Evolutionary conservation across 495 filamentous ascomycete species (phyloP).

Genomic region (Hypoxylon intermedium): DNA sequence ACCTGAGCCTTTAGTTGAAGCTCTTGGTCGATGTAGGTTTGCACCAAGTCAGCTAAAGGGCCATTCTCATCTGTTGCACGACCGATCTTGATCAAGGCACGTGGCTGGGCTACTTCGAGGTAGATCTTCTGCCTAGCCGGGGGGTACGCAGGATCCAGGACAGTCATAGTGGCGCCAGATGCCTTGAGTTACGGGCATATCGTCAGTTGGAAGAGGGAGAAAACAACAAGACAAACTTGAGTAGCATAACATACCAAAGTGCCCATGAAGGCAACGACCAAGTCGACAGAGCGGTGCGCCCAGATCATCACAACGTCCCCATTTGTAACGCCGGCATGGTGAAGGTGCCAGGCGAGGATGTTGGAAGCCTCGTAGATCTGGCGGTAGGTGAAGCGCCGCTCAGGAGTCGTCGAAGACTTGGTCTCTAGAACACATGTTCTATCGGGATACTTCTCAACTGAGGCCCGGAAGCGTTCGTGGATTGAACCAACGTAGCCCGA

Average conservation of each 20-base stretch:
- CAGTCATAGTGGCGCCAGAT: conserved; percentile 72
- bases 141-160: conserved; percentile 90
- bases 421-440: conserved; percentile 87
- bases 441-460: conserved; percentile 76
- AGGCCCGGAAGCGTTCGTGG: conserved; percentile 62
- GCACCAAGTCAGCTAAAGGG: conserved; percentile 70
- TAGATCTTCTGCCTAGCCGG: conserved; percentile 88
- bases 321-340: conserved; percentile 71
- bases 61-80: conserved; percentile 80
- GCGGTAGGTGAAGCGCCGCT: conserved; percentile 79
- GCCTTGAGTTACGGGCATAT: conserved; percentile 53
- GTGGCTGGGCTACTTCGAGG: conserved; percentile 84
- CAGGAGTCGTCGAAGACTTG: conserved; percentile 62
- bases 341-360: conserved; percentile 77
- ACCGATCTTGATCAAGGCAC: conserved; percentile 79
- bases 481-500: conserved; percentile 81
- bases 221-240: conserved; percentile 9
- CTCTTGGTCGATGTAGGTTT: conserved; percentile 75
- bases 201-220: conserved; percentile 20
- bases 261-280: conserved; percentile 72
- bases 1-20: conserved; percentile 77
- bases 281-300: conserved; percentile 78
- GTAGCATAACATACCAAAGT: conserved; percentile 48
- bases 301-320: conserved; percentile 96
- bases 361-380: conserved; percentile 91